Evolutionary conservation across 805 yeast genomes (phyloP).

Genomic region (Candida khao-thaluensis): DNA sequence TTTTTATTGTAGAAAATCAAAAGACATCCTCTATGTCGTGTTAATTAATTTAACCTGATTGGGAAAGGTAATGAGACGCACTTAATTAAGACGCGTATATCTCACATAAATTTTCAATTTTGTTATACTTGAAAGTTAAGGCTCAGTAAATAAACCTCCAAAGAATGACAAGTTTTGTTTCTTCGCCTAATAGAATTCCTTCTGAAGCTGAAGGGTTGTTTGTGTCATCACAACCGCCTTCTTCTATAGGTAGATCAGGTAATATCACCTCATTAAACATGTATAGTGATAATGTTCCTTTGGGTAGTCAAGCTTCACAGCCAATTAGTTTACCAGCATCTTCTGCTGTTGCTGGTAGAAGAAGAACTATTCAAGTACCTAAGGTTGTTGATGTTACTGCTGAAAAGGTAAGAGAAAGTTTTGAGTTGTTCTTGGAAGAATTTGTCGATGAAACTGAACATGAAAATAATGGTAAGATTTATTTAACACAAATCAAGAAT

Average conservation of each 20-base stretch:
- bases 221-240: conserved; percentile 42
- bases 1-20: too few relatives aligned
- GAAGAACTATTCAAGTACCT: conserved; percentile 68
- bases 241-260: conserved; percentile 37
- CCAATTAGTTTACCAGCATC: conserved; percentile 11
- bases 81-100: conserved; percentile 6
- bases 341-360: conserved; percentile 38
- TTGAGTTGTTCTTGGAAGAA: conserved; percentile 77
- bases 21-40: too few relatives aligned
- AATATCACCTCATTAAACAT: conserved; percentile 31
- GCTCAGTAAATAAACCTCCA: too few relatives aligned
- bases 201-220: conserved; percentile 44
- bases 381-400: conserved; percentile 90
- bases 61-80: conserved; percentile 16
- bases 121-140: too few relatives aligned
- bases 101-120: neutral
- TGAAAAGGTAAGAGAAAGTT: conserved; percentile 88
- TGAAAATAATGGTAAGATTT: conserved; percentile 55
- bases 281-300: conserved; percentile 24
- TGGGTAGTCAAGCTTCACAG: conserved; percentile 11
- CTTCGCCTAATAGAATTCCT: conserved; percentile 42
- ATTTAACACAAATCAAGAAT: conserved; percentile 75
- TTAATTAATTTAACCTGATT: conserved; percentile 17
- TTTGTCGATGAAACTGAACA: conserved; percentile 38
- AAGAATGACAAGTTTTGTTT: conserved; percentile 41